Percentiles rank a stretch among this genome's conserved stretches.
These are phyloP conservation scores for Epichloe sibirici DNA, from an alignment of 2,329 filamentous ascomycete genomes.

Conservation along the genomic window DNA sequence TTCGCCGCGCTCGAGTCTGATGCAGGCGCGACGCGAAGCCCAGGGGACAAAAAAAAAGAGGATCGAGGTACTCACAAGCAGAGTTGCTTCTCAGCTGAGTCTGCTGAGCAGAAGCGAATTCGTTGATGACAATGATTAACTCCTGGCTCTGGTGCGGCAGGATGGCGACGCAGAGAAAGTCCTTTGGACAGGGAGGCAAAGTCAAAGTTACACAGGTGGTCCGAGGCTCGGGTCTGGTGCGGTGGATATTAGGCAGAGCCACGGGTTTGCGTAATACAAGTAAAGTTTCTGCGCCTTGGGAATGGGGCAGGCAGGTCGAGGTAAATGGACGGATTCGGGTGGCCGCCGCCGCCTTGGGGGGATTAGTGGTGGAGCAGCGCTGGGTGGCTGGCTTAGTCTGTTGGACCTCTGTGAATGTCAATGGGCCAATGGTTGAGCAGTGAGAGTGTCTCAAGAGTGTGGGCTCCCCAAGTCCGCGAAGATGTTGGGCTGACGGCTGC, in stretches of 20 bases:
- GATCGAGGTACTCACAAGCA: constrained; percentile 23
- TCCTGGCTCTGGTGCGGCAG: constrained; percentile 10
- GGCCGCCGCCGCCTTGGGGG: background rate
- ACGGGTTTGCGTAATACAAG: constrained; percentile 14
- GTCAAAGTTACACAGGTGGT: constrained; percentile 13
- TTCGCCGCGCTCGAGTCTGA: background rate
- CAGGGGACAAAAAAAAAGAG: constrained; percentile 8
- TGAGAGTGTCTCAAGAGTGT: background rate
- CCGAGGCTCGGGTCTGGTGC: constrained; percentile 10
- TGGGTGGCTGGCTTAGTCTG: background rate
- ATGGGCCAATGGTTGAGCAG: constrained; percentile 1
- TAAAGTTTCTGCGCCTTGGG: constrained; percentile 7
- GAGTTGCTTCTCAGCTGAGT: constrained; percentile 17
- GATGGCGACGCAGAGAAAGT: constrained; percentile 9
- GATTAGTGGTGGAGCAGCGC: background rate
- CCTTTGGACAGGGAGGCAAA: constrained; percentile 8
- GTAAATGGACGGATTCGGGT: constrained; percentile 7
- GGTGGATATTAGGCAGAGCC: constrained; percentile 8
- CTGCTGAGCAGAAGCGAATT: constrained; percentile 12
- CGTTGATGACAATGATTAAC: constrained; percentile 11
- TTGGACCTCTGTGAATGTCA: background rate
- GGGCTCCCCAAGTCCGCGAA: background rate
- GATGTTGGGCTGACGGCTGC: background rate
- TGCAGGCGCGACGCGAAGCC: constrained; percentile 1
- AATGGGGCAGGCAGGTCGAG: constrained; percentile 7